phyloP scores from a whole-genome alignment of 768 basidiomycete genomes.

The Fomitopsis pulvina region DNA sequence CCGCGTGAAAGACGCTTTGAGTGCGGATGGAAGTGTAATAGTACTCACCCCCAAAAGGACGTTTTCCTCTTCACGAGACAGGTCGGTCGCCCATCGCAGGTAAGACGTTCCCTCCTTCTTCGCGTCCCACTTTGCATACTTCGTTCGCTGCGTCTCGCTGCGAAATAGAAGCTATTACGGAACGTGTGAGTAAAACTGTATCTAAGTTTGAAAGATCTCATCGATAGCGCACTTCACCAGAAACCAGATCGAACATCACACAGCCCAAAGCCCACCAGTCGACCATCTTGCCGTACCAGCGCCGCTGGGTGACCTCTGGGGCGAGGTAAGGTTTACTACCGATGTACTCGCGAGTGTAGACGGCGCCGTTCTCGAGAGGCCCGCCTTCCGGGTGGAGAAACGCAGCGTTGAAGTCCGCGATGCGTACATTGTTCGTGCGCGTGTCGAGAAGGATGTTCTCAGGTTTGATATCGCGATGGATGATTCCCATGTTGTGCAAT shows the following conservation, averaged over 20 bases:
- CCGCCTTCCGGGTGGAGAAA: slow-evolving; percentile 10
- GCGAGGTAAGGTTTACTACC: slow-evolving; percentile 22
- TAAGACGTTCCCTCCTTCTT: slow-evolving; percentile 9
- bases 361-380: slow-evolving; percentile 12
- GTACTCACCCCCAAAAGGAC: slow-evolving; percentile 13
- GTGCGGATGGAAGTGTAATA: neutral
- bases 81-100: slow-evolving; percentile 3
- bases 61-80: slow-evolving; percentile 12
- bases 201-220: neutral
- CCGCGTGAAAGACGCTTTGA: neutral
- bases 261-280: slow-evolving; percentile 25
- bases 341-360: slow-evolving; percentile 11
- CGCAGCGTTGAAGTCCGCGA: slow-evolving; percentile 22
- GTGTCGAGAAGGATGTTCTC: slow-evolving; percentile 43
- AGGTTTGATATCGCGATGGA: slow-evolving; percentile 55
- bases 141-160: neutral
- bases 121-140: slow-evolving; percentile 14
- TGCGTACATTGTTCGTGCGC: slow-evolving; percentile 12
- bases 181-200: neutral
- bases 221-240: slow-evolving; percentile 19
- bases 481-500: slow-evolving; percentile 47
- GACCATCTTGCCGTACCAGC: slow-evolving; percentile 21
- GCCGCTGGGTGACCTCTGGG: slow-evolving; percentile 13
- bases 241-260: slow-evolving; percentile 19
- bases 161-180: slow-evolving; percentile 14